phyloP scores from a whole-genome alignment of 2,329 filamentous ascomycete genomes.

The Orbilia javanica region DNA sequence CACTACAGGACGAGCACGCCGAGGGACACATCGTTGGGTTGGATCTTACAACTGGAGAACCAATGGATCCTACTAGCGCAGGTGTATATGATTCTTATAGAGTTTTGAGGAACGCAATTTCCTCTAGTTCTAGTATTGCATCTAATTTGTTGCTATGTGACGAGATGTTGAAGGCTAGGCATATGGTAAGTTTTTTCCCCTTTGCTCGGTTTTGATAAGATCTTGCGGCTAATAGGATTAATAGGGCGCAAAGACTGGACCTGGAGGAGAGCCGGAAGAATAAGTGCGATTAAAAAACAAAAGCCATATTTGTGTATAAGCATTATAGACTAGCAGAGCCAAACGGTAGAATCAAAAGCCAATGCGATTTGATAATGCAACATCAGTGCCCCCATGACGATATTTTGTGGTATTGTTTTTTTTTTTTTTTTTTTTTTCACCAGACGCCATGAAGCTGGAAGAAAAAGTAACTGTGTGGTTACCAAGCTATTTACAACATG shows the following conservation, averaged over 20 bases:
- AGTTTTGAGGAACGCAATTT: conserved; percentile 91
- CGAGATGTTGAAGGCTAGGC: conserved; percentile 95
- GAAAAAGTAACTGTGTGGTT: neutral
- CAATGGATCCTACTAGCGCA: conserved; percentile 93
- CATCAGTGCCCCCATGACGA: neutral
- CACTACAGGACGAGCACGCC: conserved; percentile 84
- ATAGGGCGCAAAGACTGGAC: conserved; percentile 60
- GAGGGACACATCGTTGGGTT: conserved; percentile 89
- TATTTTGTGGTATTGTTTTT: neutral
- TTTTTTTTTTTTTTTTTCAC: no score
- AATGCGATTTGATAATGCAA: conserved; percentile 18
- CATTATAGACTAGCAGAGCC: conserved; percentile 37
- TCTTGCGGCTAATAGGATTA: conserved; percentile 12
- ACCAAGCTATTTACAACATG: no score
- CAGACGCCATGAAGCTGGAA: neutral
- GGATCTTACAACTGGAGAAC: conserved; percentile 85
- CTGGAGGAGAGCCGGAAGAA: conserved; percentile 60
- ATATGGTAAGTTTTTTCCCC: conserved; percentile 74
- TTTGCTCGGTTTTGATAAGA: neutral
- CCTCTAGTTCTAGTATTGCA: conserved; percentile 93
- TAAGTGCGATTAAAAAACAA: neutral
- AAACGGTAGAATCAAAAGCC: conserved; percentile 45
- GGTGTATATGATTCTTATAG: conserved; percentile 97
- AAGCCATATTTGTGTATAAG: conserved; percentile 41
- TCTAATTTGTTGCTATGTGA: conserved; percentile 95